Percentiles rank a stretch among this genome's conserved stretches.
Evolutionary conservation across 1,139 yeast genomes (phyloP).

Genomic region (Casaregolazyma suthepensis): DNA sequence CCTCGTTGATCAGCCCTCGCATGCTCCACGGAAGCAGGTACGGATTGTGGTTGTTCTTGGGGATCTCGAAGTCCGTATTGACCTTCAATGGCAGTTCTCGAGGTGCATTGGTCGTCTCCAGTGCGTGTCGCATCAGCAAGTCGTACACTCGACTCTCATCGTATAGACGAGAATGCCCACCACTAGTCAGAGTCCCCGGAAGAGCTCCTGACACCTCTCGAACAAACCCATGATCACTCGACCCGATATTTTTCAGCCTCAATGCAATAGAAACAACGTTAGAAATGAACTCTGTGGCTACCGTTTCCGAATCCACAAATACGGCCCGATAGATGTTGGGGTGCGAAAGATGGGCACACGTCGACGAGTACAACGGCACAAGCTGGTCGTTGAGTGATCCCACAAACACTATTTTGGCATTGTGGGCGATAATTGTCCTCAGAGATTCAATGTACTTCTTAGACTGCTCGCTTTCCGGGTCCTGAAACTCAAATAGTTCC

Average conservation of each 20-base stretch:
- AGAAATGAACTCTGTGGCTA: conserved; percentile 48
- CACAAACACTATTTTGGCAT: conserved; percentile 71
- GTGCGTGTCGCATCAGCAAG: conserved; percentile 63
- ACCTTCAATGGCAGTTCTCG: conserved; percentile 23
- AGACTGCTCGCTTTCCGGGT: conserved; percentile 65
- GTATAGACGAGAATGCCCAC: conserved; percentile 88
- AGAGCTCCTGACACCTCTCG: conserved; percentile 76
- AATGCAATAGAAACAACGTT: conserved; percentile 44
- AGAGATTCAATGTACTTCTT: conserved; percentile 63
- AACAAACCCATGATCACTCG: conserved; percentile 41
- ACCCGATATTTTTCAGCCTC: conserved; percentile 33
- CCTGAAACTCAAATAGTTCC: conserved; percentile 84
- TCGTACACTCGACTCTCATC: conserved; percentile 82
- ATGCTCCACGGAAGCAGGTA: conserved; percentile 89
- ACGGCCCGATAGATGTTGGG: conserved; percentile 88
- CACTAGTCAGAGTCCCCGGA: conserved; percentile 89
- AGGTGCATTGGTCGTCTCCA: conserved; percentile 67
- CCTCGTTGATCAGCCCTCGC: conserved; percentile 68
- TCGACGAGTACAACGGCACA: conserved; percentile 85
- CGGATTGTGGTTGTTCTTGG: conserved; percentile 59
- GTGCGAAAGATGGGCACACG: conserved; percentile 75
- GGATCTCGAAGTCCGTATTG: conserved; percentile 25
- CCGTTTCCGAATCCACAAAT: conserved; percentile 68
- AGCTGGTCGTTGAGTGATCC: conserved; percentile 90
- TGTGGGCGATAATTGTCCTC: conserved; percentile 56